phyloP scores from a whole-genome alignment of 148 eudicot genomes.

The Vaccinium macrocarpon region DNA sequence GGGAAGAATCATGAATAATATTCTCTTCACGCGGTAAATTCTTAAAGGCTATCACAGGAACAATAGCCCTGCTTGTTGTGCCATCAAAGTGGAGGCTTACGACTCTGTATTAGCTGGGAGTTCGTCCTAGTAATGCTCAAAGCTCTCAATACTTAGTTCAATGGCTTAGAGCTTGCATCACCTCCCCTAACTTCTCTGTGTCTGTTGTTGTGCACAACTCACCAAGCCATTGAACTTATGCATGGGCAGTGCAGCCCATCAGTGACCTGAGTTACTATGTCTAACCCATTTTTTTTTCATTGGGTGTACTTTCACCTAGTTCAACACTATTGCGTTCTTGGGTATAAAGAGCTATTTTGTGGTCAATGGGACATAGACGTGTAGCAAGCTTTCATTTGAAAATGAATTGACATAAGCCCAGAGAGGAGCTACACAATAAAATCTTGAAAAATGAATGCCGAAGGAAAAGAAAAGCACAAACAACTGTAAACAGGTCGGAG shows the following conservation, averaged over 20 bases:
- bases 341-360: not conserved
- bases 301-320: not conserved
- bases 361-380: not conserved
- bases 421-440: not conserved
- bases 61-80: too few relatives aligned
- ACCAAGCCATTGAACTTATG: not conserved
- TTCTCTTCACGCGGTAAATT: too few relatives aligned
- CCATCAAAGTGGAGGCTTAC: too few relatives aligned
- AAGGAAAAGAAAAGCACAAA: not conserved
- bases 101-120: too few relatives aligned
- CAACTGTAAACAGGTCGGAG: too few relatives aligned
- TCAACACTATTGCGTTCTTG: not conserved
- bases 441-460: not conserved
- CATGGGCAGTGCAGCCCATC: not conserved
- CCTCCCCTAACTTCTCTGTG: too few relatives aligned
- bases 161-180: too few relatives aligned
- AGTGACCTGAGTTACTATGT: not conserved
- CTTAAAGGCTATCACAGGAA: too few relatives aligned
- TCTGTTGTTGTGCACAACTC: not conserved
- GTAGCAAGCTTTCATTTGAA: not conserved
- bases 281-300: not conserved
- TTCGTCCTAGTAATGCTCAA: too few relatives aligned
- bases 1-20: too few relatives aligned
- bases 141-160: too few relatives aligned
- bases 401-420: not conserved